Base-by-base conservation (phyloP, 306 rosid species). In the Styphnolobium japonicum region DNA sequence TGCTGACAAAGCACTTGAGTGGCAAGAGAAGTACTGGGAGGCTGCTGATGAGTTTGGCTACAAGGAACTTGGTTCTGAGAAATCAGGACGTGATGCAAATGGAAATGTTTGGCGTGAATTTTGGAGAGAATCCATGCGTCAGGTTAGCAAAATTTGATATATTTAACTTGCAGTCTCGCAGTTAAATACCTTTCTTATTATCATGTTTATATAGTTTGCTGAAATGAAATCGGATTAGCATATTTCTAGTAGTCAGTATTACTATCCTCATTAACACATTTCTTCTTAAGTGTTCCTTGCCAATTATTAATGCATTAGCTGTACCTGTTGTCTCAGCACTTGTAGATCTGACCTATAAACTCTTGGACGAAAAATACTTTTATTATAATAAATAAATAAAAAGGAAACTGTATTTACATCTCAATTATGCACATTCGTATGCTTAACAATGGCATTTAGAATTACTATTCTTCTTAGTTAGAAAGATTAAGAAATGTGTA, bases 61-160 rank as follows among this genome's bases (percentile, higher is more conserved):
- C 58, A 96, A 91, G 87, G 99, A 96, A 82, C 98, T 96, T 81
- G 98, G 98, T 81, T 96, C 99, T 52, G 99, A 96, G 87, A 96
- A 96, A 86, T 86, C 91, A 27, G 98, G 99, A 52, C 99, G 98
- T 6, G 92, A 96, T 78, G 94, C 94, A 39, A 10, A 45, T 31
- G 97, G 96, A 78, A 96, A 86, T 88, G 92, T 93, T 77, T 96
- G 99, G 99, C 92, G 89, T 52, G 99, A 96, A 85, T 90, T 79
- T 80, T 96, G 99, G 99, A 89, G 84, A 76, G 98, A 96, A 80
- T 90, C 99, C 22, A 85, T 90, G 93, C 63, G 86, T 60, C 88
- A 85, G 97, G 99, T 96, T 43, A 77, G 90, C 78, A 77, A 25
- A 56, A 66, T 49, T 77, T 69, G 53, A 62, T 63, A 63, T 23